Base-by-base conservation (phyloP, 345 rosid genomes). In the Rhizophora mangle region DNA sequence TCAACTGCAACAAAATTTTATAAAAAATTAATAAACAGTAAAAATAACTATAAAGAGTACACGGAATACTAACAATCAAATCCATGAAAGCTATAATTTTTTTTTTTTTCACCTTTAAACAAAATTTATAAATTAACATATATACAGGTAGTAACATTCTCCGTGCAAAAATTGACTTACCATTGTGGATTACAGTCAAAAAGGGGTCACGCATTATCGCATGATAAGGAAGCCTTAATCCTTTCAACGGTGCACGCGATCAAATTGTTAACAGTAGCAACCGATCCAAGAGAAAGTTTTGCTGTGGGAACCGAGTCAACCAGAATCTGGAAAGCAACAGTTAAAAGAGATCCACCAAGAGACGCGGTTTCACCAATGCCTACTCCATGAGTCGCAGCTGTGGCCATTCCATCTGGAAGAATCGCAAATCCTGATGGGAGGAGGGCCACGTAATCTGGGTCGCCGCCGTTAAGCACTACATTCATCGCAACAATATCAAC, bases 361-460 rank as follows among this genome's bases (percentile, higher is more conserved):
- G 59, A 32, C 79, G 77, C 62, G 29, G 60, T 21, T 36, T 31
- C 81, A 6, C 34, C 69, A 39, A 58, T 29, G 62, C 62, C 47
- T 13, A 47, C 76, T 5, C 68, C 79, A 15, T 43, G 49, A 15
- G 49, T 43, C 7, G 67, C 84, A 6, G 37, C 76, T 3, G 65
- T 11, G 13, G 69, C 74, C 0, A 79, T 73, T 64, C 85, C 85
- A 1, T 88, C 91, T 5, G 96, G 96, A 39, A 91, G 88, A 55
- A 91, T 81, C 15, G 89, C 91, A 30, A 91, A 89, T 27, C 97
- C 97, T 0, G 97, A 89, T 2, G 97, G 97, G 29, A 91, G 88
- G 26, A 89, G 88, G 7, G 91, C 90, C 53, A 89, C 97, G 47
- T 85, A 87, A 39, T 92, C 86, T 3, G 97, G 83, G 68, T 91